Evolutionary conservation across 768 basidiomycete species (phyloP).

Genomic region (Phylloporus rhodoxanthus): DNA sequence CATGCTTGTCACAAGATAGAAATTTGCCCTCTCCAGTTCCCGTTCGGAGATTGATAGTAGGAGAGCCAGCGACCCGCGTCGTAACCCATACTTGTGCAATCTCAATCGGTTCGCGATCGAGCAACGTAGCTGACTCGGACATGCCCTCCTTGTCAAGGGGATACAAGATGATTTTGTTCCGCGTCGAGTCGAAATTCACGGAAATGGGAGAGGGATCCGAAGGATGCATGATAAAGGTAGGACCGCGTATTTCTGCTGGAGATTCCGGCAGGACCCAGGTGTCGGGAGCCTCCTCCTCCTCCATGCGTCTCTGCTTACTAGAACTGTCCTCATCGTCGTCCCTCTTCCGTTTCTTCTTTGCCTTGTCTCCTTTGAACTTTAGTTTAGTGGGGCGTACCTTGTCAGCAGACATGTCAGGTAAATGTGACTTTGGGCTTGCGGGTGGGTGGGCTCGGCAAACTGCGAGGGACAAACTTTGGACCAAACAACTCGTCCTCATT

Average conservation of each 20-base stretch:
- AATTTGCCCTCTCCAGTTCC: constrained; percentile 89
- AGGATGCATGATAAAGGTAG: constrained; percentile 81
- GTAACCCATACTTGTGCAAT: constrained; percentile 90
- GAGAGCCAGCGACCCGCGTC: constrained; percentile 77
- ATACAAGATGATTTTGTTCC: constrained; percentile 64
- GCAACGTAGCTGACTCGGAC: constrained; percentile 38
- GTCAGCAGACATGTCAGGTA: constrained; percentile 29
- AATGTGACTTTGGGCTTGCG: not conserved
- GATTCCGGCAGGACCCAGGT: constrained; percentile 76
- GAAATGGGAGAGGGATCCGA: constrained; percentile 74
- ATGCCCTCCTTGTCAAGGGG: constrained; percentile 56
- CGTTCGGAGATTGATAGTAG: constrained; percentile 80
- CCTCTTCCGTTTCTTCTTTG: constrained; percentile 75
- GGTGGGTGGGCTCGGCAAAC: constrained; percentile 15
- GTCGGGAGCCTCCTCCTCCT: constrained; percentile 63
- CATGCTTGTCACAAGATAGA: constrained; percentile 80
- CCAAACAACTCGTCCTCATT: constrained; percentile 30
- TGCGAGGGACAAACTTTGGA: constrained; percentile 30
- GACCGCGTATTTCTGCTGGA: constrained; percentile 72
- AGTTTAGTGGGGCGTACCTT: constrained; percentile 69
- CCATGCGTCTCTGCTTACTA: constrained; percentile 42
- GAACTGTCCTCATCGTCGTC: constrained; percentile 43
- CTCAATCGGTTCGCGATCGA: constrained; percentile 70
- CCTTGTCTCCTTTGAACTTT: constrained; percentile 86
- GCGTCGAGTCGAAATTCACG: constrained; percentile 72